phyloP scores from a whole-genome alignment of 208 protist genomes.

The Acanthamoeba rhysodes region DNA sequence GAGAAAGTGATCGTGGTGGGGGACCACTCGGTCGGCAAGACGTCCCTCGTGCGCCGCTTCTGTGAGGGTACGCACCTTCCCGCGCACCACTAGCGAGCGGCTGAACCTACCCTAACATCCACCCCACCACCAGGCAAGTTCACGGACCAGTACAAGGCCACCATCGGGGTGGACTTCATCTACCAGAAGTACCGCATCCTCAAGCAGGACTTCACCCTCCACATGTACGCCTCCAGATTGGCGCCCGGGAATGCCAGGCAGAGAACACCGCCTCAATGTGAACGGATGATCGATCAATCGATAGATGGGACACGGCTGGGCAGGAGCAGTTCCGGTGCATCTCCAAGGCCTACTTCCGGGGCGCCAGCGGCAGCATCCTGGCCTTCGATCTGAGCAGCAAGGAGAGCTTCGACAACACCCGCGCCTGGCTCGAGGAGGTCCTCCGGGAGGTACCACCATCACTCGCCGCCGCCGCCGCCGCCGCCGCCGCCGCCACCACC shows the following conservation, averaged over 20 bases:
- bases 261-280: too few species aligned
- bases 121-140: too few species aligned
- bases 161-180: conserved; percentile 36
- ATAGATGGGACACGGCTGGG: conserved; percentile 19
- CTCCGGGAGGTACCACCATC: background rate
- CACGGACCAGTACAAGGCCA: conserved; percentile 25
- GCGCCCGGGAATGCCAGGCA: too few species aligned
- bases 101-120: too few species aligned
- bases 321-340: conserved; percentile 56
- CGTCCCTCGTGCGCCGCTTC: conserved; percentile 28
- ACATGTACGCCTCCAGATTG: conserved; percentile 12
- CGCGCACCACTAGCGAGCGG: background rate
- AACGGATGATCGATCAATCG: background rate
- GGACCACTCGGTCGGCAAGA: conserved; percentile 19
- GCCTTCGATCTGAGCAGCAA: conserved; percentile 13
- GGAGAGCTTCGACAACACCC: conserved; percentile 24
- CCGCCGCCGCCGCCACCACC: too few species aligned
- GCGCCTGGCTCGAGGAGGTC: conserved; percentile 30
- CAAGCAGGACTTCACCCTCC: conserved; percentile 52
- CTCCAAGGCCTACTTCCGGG: conserved; percentile 18
- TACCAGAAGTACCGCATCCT: conserved; percentile 47
- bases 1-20: conserved; percentile 59
- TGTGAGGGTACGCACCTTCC: background rate
- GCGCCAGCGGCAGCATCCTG: conserved; percentile 8
- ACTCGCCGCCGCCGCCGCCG: too few species aligned